phyloP scores from a whole-genome alignment of 257 asterid genomes.

The Rehmannia glutinosa region DNA sequence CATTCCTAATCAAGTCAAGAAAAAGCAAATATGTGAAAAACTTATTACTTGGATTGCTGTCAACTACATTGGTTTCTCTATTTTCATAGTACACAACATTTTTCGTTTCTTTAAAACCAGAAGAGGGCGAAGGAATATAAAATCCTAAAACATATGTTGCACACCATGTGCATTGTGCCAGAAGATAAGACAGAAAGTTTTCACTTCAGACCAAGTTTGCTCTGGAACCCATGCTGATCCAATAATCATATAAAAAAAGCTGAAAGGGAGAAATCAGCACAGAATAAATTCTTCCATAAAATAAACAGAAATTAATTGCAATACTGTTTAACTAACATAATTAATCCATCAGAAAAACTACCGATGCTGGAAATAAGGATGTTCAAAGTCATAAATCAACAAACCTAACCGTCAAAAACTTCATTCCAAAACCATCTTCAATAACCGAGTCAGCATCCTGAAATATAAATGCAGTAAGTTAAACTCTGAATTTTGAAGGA shows the following conservation, averaged over 20 bases:
- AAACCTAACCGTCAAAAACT: slow-evolving; percentile 47
- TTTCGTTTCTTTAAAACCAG: neutral
- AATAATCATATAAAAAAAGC: slow-evolving; percentile 22
- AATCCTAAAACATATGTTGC: slow-evolving; percentile 10
- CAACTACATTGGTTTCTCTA: slow-evolving; percentile 4
- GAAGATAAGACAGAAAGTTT: slow-evolving; percentile 15
- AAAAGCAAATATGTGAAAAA: neutral
- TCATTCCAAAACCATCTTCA: slow-evolving; percentile 33
- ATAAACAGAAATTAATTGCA: slow-evolving; percentile 19
- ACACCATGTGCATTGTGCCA: slow-evolving; percentile 20
- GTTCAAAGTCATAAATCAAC: slow-evolving; percentile 33
- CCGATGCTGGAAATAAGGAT: slow-evolving; percentile 24
- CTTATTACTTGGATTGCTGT: neutral
- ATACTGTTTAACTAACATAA: slow-evolving; percentile 23
- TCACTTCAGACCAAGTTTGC: slow-evolving; percentile 22
- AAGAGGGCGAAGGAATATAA: neutral
- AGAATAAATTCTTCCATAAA: slow-evolving; percentile 9
- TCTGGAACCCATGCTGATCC: slow-evolving; percentile 31
- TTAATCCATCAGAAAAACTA: slow-evolving; percentile 27
- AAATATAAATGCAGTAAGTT: slow-evolving; percentile 39
- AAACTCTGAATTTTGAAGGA: slow-evolving; percentile 27
- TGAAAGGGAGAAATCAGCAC: slow-evolving; percentile 17
- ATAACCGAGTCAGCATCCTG: slow-evolving; percentile 49
- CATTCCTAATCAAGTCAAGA: neutral
- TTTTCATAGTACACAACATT: slow-evolving; percentile 14